Evolutionary conservation across 2,329 filamentous ascomycete species (phyloP), one percentile per base, ranked within the genome.

Genomic region (Ophiostoma tasmaniense): DNA sequence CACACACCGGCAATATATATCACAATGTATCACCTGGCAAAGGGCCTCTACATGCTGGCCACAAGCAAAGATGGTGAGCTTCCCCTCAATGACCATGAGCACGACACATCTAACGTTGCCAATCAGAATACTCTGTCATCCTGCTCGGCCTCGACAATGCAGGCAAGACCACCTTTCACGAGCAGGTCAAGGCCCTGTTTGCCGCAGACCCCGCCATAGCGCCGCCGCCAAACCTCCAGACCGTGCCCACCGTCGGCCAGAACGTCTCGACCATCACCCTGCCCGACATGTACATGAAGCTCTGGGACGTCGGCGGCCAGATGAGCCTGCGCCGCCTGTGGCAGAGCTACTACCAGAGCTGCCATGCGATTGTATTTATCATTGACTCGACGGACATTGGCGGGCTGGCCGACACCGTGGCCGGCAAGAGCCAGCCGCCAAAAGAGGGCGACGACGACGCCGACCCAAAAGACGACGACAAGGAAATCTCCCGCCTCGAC

Each of bases 231-330:
- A 93, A 84, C 80, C 87, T 82, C 74, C 93, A 95, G 78, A 97
- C 94, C 62, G 94, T 98, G 8, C 95, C 95, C 35, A 99, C 95
- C 25, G 94, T 98, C 74, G 95, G 95, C 73, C 95, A 98, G 79
- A 98, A 98, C 80, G 93, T 98, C 73, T 91, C 92, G 72, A 95
- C 93, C 64, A 91, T 99, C 77, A 88, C 90, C 28, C 85, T 98
- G 30, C 90, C 92, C 20, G 92, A 97, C 78, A 94, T 97, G 87
- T 97, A 98, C 82, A 84, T 99, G 76, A 97, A 97, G 83, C 90
- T 99, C 75, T 98, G 95, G 95, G 95, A 99, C 77, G 92, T 99
- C 0, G 95, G 95, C 73, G 95, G 95, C 7, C 95, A 99, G 79
- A 88, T 95, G 76, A 90, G 87, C 35, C 85, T 99, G 76, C 89